phyloP scores from a whole-genome alignment of 2,329 filamentous ascomycete genomes.

The Aspergillus udagawae region DNA sequence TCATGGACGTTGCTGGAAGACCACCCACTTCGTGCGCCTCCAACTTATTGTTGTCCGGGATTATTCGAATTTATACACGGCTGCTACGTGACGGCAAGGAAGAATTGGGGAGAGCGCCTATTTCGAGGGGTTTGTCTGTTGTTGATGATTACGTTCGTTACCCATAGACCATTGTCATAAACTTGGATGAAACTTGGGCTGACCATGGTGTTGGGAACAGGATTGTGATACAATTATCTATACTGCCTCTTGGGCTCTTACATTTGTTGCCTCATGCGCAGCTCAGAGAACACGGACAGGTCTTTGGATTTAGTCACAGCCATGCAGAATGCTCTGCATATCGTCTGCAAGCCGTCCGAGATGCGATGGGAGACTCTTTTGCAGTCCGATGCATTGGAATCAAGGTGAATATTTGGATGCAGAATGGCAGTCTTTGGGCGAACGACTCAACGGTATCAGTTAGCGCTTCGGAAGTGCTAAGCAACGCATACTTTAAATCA shows the following conservation, averaged over 20 bases:
- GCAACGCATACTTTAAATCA: slow-evolving; percentile 18
- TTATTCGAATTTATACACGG: slow-evolving; percentile 15
- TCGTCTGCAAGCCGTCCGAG: slow-evolving; percentile 12
- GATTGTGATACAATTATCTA: slow-evolving; percentile 1
- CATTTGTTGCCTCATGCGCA: neutral
- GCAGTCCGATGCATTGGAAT: slow-evolving; percentile 24
- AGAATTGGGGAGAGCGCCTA: slow-evolving; percentile 18
- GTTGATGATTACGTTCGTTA: slow-evolving; percentile 20
- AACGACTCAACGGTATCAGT: slow-evolving; percentile 9
- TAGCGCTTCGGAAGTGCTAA: slow-evolving; percentile 14
- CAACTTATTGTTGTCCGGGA: slow-evolving; percentile 27
- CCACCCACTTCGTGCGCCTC: slow-evolving; percentile 32
- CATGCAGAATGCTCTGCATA: slow-evolving; percentile 13
- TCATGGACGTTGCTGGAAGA: slow-evolving; percentile 26
- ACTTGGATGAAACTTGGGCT: neutral
- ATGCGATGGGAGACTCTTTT: slow-evolving; percentile 19
- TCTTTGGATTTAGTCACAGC: neutral
- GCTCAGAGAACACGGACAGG: neutral
- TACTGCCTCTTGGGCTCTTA: neutral
- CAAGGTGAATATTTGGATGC: slow-evolving; percentile 23
- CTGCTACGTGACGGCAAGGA: slow-evolving; percentile 11
- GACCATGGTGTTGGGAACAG: neutral
- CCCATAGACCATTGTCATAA: neutral
- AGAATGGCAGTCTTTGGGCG: slow-evolving; percentile 20
- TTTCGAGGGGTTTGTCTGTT: slow-evolving; percentile 22